phyloP scores from a whole-genome alignment of 441 rosid genomes.

The Adansonia grandidieri region DNA sequence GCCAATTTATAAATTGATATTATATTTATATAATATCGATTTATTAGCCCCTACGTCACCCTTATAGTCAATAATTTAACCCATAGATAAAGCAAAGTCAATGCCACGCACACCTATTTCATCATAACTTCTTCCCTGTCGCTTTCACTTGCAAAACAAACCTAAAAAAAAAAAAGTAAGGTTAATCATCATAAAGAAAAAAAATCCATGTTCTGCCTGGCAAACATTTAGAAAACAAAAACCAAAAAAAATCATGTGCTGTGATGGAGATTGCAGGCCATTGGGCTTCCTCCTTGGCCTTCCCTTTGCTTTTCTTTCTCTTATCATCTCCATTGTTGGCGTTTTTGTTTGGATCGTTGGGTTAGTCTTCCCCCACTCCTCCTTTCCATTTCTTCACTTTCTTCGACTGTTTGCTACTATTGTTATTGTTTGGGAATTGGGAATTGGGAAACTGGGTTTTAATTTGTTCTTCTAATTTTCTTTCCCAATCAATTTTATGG shows the following conservation, averaged over 20 bases:
- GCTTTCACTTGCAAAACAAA: too few relatives aligned
- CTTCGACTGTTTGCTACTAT: not conserved
- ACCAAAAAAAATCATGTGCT: slow-evolving; percentile 42
- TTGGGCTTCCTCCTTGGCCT: slow-evolving; percentile 85
- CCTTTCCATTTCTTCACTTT: not conserved
- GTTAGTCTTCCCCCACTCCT: slow-evolving; percentile 38
- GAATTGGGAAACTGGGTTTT: slow-evolving; percentile 7
- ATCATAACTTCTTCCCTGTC: too few relatives aligned
- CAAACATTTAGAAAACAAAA: too few relatives aligned
- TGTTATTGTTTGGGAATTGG: not conserved
- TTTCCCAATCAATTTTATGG: not conserved
- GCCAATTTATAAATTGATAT: too few relatives aligned
- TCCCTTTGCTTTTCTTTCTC: slow-evolving; percentile 81
- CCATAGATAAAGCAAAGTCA: too few relatives aligned
- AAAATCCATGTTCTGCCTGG: too few relatives aligned
- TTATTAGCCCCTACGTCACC: too few relatives aligned
- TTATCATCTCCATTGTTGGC: slow-evolving; percentile 71
- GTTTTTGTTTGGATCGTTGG: slow-evolving; percentile 80
- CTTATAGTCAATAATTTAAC: too few relatives aligned
- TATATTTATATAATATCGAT: too few relatives aligned
- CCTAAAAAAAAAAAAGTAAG: too few relatives aligned
- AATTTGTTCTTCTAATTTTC: slow-evolving; percentile 1
- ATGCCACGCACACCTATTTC: too few relatives aligned
- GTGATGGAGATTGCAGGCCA: slow-evolving; percentile 80
- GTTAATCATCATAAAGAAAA: too few relatives aligned